Evolutionary conservation across 129 eudicot genomes (phyloP).

Genomic region (Scalesia atractyloides): DNA sequence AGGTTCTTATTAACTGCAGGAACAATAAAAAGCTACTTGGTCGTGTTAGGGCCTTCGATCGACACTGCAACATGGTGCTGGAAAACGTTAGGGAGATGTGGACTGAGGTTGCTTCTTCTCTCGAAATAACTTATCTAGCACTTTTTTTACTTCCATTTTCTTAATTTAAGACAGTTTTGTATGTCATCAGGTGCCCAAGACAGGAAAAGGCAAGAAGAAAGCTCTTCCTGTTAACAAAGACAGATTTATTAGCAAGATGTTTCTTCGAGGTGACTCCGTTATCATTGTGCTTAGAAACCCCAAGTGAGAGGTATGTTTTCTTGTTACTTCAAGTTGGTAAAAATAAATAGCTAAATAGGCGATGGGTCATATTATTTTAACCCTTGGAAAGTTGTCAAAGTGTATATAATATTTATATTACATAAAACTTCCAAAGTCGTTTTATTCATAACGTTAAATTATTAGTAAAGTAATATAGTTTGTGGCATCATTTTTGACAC

Average conservation of each 20-base stretch:
- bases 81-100: constrained; percentile 98
- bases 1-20: constrained; percentile 90
- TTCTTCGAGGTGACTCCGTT: constrained; percentile 96
- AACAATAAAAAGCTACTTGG: constrained; percentile 90
- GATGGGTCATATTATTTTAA: not conserved
- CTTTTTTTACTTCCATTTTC: not conserved
- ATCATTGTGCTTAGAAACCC: constrained; percentile 94
- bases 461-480: too few species aligned
- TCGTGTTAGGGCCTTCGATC: constrained; percentile 93
- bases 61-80: constrained; percentile 98
- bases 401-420: not conserved
- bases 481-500: not conserved
- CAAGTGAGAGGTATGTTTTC: constrained; percentile 52
- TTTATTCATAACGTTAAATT: too few species aligned
- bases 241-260: constrained; percentile 94
- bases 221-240: constrained; percentile 92
- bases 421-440: not conserved
- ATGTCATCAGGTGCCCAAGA: constrained; percentile 69
- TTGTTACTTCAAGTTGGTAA: not conserved
- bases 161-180: not conserved
- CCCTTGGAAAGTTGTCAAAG: not conserved
- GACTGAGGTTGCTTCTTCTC: constrained; percentile 75
- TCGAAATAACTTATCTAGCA: not conserved
- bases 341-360: too few species aligned
- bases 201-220: constrained; percentile 98